Evolutionary conservation across 2,329 filamentous ascomycete species (phyloP).

Genomic region (Aspergillus texensis): DNA sequence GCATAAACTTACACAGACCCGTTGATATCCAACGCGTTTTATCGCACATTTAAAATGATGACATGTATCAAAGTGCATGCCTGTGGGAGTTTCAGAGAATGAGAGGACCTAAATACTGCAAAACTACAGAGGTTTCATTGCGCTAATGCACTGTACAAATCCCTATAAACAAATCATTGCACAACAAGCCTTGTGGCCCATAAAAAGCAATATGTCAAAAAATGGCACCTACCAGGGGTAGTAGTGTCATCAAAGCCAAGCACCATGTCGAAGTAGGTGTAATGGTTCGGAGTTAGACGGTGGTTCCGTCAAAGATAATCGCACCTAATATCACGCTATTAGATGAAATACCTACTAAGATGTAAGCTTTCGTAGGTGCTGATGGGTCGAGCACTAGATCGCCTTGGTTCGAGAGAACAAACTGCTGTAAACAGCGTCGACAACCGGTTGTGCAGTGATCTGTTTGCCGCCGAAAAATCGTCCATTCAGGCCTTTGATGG

Average conservation of each 20-base stretch:
- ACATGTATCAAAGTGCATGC: not conserved
- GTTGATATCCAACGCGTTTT: not conserved
- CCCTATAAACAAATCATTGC: conserved; percentile 35
- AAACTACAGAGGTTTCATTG: conserved; percentile 11
- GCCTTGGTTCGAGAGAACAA: conserved; percentile 86
- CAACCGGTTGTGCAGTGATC: conserved; percentile 93
- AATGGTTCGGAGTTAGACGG: conserved; percentile 12
- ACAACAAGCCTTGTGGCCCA: conserved; percentile 25
- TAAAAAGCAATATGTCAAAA: conserved; percentile 26
- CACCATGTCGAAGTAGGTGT: conserved; percentile 25
- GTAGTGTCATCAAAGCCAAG: conserved; percentile 36
- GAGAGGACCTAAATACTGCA: not conserved
- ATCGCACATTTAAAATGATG: not conserved
- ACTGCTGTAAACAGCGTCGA: conserved; percentile 98
- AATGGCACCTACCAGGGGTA: conserved; percentile 42
- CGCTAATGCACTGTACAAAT: conserved; percentile 24
- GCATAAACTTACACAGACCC: not conserved
- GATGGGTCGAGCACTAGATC: conserved; percentile 54
- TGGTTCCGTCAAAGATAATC: conserved; percentile 20
- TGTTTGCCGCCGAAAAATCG: conserved; percentile 91
- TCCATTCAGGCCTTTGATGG: conserved; percentile 95
- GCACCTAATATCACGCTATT: conserved; percentile 33
- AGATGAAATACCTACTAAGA: conserved; percentile 34
- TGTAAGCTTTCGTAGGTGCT: conserved; percentile 28
- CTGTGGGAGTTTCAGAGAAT: not conserved